Percentiles rank a stretch among this genome's conserved stretches.
Conservation (phyloP, 768 basidiomycete genomes). For the Ramaria sp. region DNA sequence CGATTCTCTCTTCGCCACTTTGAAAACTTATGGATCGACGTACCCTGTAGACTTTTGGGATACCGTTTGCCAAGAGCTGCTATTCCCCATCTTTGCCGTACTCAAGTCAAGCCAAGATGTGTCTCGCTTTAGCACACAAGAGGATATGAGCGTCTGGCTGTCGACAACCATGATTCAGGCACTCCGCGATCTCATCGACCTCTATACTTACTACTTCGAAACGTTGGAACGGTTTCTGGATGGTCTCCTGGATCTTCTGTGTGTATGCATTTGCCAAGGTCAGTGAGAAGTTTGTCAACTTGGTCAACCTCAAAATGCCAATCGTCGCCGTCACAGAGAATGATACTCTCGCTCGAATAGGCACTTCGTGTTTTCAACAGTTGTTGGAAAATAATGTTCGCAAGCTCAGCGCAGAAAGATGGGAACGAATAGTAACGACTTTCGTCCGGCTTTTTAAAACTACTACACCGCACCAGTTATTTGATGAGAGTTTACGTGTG, state of each 20-base stretch:
- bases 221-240: constrained; percentile 85
- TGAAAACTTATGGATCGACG: constrained; percentile 78
- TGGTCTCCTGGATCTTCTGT: constrained; percentile 85
- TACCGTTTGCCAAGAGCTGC: constrained; percentile 87
- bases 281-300: constrained; percentile 13
- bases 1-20: constrained; percentile 90
- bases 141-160: constrained; percentile 99
- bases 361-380: constrained; percentile 95
- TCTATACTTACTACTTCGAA: constrained; percentile 93
- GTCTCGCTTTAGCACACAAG: constrained; percentile 88
- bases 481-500: constrained; percentile 83
- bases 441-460: constrained; percentile 96
- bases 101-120: constrained; percentile 88
- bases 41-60: constrained; percentile 96
- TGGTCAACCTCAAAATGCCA: background rate
- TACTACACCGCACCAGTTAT: constrained; percentile 94
- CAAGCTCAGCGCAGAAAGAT: constrained; percentile 73
- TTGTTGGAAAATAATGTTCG: constrained; percentile 85
- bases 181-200: constrained; percentile 85
- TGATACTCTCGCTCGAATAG: constrained; percentile 93
- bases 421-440: constrained; percentile 87
- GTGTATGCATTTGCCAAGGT: constrained; percentile 99
- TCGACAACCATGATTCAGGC: constrained; percentile 99
- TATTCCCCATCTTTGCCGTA: constrained; percentile 98
- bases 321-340: constrained; percentile 54